These are phyloP conservation scores for Styphnolobium japonicum DNA, from an alignment of 306 rosid genomes.

Conservation along the genomic window DNA sequence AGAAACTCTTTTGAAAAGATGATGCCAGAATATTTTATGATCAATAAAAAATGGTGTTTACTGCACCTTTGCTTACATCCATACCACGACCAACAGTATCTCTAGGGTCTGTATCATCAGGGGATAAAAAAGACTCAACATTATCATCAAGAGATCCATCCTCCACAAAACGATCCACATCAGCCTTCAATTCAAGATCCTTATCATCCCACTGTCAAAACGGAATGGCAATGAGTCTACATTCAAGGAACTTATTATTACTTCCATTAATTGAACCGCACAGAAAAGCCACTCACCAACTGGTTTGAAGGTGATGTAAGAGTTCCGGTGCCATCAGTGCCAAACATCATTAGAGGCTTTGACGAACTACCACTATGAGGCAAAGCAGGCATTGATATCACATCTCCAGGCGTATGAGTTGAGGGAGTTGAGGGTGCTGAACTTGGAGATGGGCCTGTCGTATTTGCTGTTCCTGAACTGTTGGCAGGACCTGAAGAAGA, in stretches of 20 bases:
- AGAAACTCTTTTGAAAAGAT: conserved; percentile 26
- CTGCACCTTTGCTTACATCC: conserved; percentile 97
- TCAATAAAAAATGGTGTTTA: conserved; percentile 34
- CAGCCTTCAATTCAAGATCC: conserved; percentile 99
- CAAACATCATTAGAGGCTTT: conserved; percentile 86
- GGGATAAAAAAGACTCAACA: conserved; percentile 97
- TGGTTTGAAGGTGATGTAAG: conserved; percentile 93
- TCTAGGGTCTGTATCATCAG: conserved; percentile 92
- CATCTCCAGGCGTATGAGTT: conserved; percentile 98
- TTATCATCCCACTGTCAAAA: conserved; percentile 99
- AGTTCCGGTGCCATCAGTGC: conserved; percentile 75
- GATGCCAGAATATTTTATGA: conserved; percentile 25
- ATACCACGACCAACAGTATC: conserved; percentile 90
- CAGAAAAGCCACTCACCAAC: conserved; percentile 64
- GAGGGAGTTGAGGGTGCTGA: conserved; percentile 99
- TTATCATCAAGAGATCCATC: conserved; percentile 96
- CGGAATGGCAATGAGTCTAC: conserved; percentile 81
- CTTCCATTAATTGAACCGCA: conserved; percentile 40
- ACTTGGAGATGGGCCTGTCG: conserved; percentile 96
- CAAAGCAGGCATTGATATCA: conserved; percentile 89
- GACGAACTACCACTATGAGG: conserved; percentile 88
- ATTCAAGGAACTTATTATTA: conserved; percentile 56
- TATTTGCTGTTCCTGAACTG: conserved; percentile 96
- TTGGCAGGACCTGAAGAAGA: conserved; percentile 99
- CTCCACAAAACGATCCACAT: conserved; percentile 93